Conservation (phyloP, 306 rosid genomes). For the Quercus bicolor region DNA sequence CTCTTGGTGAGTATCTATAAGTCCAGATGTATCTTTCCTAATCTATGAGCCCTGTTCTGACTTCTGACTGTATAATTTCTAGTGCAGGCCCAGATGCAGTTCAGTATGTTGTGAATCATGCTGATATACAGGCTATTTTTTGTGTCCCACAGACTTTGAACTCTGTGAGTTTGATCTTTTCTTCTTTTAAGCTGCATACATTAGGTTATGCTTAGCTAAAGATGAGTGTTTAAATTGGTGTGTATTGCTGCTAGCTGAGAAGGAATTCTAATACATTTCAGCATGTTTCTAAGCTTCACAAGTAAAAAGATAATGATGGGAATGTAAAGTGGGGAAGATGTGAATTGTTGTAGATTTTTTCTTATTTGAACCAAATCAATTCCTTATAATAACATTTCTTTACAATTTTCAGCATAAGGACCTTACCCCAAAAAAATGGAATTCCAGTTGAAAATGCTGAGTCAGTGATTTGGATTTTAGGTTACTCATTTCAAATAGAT, state of each 20-base stretch:
- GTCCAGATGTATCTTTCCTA: constrained; percentile 9
- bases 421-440: not conserved
- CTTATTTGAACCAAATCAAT: not conserved
- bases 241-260: not conserved
- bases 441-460: not conserved
- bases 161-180: constrained; percentile 52
- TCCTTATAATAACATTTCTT: not conserved
- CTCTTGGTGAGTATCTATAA: constrained; percentile 69
- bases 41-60: constrained; percentile 12
- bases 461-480: not conserved
- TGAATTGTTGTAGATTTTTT: not conserved
- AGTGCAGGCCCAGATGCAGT: constrained; percentile 94
- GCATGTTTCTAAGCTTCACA: not conserved
- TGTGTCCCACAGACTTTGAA: constrained; percentile 85
- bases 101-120: constrained; percentile 75
- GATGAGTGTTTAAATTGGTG: not conserved
- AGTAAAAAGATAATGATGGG: not conserved
- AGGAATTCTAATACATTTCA: not conserved
- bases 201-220: not conserved
- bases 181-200: constrained; percentile 3
- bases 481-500: not conserved
- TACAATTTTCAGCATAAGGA: not conserved
- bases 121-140: constrained; percentile 76
- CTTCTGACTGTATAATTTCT: constrained; percentile 22
- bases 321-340: not conserved